Percentiles rank a stretch among this genome's conserved stretches.
Conservation (phyloP, 257 asterid species). For the Lycium barbarum region DNA sequence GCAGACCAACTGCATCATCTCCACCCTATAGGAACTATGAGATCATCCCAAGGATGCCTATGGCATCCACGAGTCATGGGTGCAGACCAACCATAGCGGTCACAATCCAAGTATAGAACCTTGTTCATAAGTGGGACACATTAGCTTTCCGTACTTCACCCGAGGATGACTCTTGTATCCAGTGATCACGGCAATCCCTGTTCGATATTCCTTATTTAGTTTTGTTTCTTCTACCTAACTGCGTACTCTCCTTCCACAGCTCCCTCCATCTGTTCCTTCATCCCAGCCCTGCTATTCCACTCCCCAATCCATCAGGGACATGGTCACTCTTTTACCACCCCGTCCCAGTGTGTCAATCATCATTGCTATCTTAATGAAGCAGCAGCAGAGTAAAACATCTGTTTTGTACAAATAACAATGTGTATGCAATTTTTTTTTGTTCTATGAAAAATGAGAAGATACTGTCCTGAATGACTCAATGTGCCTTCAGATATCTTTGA, state of each 20-base stretch:
- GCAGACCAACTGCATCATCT: not conserved
- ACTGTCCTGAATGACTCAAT: conserved; percentile 20
- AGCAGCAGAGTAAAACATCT: not conserved
- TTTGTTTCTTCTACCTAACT: not conserved
- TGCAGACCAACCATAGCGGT: not conserved
- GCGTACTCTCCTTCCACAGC: not conserved
- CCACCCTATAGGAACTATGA: not conserved
- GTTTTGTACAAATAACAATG: not conserved
- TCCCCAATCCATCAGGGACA: not conserved
- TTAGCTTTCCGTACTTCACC: not conserved
- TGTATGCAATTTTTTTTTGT: not conserved
- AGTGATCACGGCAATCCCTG: not conserved
- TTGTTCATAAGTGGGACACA: not conserved
- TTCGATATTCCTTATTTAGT: not conserved
- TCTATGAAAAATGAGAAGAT: not conserved
- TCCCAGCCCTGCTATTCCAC: not conserved
- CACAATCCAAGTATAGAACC: not conserved
- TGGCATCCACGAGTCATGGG: not conserved
- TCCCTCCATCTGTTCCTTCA: not conserved
- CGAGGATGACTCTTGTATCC: not conserved
- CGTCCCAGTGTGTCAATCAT: not conserved
- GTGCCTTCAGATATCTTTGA: conserved; percentile 68
- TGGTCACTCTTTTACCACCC: not conserved
- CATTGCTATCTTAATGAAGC: not conserved
- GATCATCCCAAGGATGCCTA: not conserved